A percentile compares a stretch with the other conserved stretches of the same genome.
Evolutionary conservation across 2,329 filamentous ascomycete genomes (phyloP).

Genomic region (Stagonosporopsis tanaceti): DNA sequence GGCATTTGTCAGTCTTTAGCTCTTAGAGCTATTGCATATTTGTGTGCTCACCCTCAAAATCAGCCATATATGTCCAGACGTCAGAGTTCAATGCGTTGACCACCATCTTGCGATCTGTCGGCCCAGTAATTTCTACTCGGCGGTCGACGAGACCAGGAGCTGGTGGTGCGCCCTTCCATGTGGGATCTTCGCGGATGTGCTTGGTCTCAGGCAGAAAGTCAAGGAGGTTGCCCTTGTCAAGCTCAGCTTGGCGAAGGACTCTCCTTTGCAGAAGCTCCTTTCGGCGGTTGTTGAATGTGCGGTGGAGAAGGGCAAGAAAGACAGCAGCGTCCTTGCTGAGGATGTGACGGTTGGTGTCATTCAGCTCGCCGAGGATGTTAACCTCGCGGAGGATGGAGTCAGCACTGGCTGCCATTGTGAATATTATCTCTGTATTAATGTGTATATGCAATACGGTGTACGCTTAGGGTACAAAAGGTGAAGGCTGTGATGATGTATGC

Average conservation of each 20-base stretch:
- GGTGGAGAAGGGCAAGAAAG: constrained; percentile 93
- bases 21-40: not conserved
- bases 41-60: constrained; percentile 81
- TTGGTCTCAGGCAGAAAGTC: constrained; percentile 97
- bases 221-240: constrained; percentile 86
- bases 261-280: constrained; percentile 89
- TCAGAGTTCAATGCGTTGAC: constrained; percentile 95
- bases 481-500: constrained; percentile 37
- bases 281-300: constrained; percentile 89
- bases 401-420: constrained; percentile 56
- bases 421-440: constrained; percentile 15
- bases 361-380: constrained; percentile 80
- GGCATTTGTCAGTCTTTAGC: constrained; percentile 21
- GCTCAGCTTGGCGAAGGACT: constrained; percentile 85
- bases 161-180: constrained; percentile 91
- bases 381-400: constrained; percentile 88
- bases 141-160: constrained; percentile 93
- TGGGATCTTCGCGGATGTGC: constrained; percentile 90
- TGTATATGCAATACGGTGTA: constrained; percentile 10
- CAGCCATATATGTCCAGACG: constrained; percentile 99
- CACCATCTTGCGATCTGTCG: constrained; percentile 98
- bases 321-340: constrained; percentile 88
- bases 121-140: constrained; percentile 95
- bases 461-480: constrained; percentile 20
- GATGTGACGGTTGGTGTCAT: constrained; percentile 85